These are phyloP conservation scores for Penicillium pancosmium DNA, from an alignment of 495 filamentous ascomycete species.

Conservation along the genomic window DNA sequence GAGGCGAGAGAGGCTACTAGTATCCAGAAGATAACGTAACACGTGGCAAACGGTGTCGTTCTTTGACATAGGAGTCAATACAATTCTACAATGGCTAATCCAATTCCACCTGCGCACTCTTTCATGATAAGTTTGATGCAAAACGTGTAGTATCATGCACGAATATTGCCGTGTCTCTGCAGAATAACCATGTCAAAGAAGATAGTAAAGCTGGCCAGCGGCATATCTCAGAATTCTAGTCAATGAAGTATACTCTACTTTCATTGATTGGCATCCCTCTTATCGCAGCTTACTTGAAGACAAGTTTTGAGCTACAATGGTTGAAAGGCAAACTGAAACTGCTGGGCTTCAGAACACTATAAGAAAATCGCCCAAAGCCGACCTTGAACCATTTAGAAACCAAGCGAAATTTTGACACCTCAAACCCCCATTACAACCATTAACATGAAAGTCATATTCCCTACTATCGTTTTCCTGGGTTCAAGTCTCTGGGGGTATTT, in stretches of 20 bases:
- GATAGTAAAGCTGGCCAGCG: not conserved
- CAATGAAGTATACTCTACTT: not conserved
- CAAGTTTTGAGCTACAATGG: too few relatives aligned
- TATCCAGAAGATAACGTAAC: too few relatives aligned
- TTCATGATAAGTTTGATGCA: not conserved
- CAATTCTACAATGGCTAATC: too few relatives aligned
- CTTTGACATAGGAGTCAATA: too few relatives aligned
- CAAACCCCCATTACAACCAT: not conserved
- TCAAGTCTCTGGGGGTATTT: conserved; percentile 20
- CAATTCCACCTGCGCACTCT: not conserved
- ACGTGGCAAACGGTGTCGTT: too few relatives aligned
- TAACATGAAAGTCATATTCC: conserved; percentile 2
- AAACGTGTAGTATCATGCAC: not conserved
- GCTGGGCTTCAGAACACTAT: too few relatives aligned
- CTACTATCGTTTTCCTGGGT: conserved; percentile 12
- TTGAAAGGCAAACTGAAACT: too few relatives aligned
- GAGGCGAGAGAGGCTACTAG: too few relatives aligned
- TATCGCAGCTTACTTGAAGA: too few relatives aligned
- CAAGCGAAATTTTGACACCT: not conserved
- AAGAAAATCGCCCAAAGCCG: too few relatives aligned
- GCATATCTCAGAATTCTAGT: not conserved
- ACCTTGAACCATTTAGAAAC: not conserved
- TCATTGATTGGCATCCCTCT: not conserved
- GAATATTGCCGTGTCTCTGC: not conserved
- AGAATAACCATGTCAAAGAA: not conserved